Evolutionary conservation across 306 rosid species (phyloP).

Genomic region (Datisca glomerata): DNA sequence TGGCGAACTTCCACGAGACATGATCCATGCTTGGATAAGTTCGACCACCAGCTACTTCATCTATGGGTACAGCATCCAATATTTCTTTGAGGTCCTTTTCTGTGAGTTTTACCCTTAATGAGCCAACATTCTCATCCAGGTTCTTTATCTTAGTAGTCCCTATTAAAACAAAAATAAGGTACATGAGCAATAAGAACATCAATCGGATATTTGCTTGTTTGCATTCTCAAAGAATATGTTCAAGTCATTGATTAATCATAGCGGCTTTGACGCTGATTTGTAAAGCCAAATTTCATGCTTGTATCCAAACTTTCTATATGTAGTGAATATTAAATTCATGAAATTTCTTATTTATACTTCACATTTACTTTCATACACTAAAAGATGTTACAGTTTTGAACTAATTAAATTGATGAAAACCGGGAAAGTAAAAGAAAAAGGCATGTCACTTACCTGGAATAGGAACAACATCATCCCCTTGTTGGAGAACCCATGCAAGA

Average conservation of each 20-base stretch:
- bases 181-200: no score
- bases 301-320: no score
- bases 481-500: conserved; percentile 57
- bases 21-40: not conserved
- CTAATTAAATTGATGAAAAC: no score
- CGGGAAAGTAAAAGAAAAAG: not conserved
- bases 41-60: conserved; percentile 12
- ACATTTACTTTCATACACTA: no score
- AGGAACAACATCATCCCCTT: conserved; percentile 51
- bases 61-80: conserved; percentile 7
- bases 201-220: no score
- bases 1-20: conserved; percentile 7
- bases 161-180: not conserved
- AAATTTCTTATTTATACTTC: no score
- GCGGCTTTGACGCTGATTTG: no score
- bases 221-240: no score
- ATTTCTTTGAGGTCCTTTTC: conserved; percentile 15
- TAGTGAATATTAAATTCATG: no score
- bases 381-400: no score
- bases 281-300: no score
- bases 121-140: conserved; percentile 11
- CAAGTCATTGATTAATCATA: no score
- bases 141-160: conserved; percentile 19
- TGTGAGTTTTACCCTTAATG: conserved; percentile 12
- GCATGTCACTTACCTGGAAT: conserved; percentile 33